Conservation (phyloP, 1,284 basidiomycete species). For the Schizophyllum commune region DNA sequence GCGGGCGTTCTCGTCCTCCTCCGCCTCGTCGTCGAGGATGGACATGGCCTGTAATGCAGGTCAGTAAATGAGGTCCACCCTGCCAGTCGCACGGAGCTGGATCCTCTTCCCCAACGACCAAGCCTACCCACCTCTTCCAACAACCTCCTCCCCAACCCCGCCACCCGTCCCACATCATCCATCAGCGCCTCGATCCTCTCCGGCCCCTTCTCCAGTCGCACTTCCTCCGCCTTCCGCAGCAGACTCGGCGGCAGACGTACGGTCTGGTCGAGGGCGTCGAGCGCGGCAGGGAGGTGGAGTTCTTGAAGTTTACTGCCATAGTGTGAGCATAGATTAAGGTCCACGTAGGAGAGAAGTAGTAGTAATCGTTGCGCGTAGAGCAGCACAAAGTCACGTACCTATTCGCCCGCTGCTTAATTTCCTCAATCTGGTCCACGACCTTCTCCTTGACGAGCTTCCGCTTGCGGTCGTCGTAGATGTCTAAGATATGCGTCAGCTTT, state of each 20-base stretch:
- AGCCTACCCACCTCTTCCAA: conserved; percentile 62
- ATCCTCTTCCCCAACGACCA: no score
- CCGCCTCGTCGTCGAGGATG: conserved; percentile 82
- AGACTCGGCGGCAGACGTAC: conserved; percentile 86
- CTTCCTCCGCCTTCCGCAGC: conserved; percentile 80
- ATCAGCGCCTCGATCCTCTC: conserved; percentile 66
- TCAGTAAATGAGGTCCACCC: no score
- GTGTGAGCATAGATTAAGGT: neutral
- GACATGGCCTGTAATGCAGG: conserved; percentile 62
- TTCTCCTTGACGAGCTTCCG: conserved; percentile 66
- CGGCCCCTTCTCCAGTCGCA: conserved; percentile 73
- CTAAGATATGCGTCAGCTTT: no score
- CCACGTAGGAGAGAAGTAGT: conserved; percentile 5
- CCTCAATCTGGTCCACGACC: conserved; percentile 55
- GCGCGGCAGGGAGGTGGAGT: conserved; percentile 76
- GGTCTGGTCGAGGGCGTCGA: conserved; percentile 85
- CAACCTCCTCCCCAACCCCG: conserved; percentile 52
- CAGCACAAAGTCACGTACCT: conserved; percentile 42
- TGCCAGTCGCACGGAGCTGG: no score
- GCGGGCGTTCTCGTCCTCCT: conserved; percentile 73
- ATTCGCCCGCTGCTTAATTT: conserved; percentile 58
- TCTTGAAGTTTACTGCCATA: conserved; percentile 54
- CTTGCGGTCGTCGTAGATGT: conserved; percentile 84
- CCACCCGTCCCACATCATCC: conserved; percentile 66
- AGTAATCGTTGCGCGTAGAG: neutral